phyloP scores from a whole-genome alignment of 208 protist genomes.

The Acanthamoeba polyphaga region DNA sequence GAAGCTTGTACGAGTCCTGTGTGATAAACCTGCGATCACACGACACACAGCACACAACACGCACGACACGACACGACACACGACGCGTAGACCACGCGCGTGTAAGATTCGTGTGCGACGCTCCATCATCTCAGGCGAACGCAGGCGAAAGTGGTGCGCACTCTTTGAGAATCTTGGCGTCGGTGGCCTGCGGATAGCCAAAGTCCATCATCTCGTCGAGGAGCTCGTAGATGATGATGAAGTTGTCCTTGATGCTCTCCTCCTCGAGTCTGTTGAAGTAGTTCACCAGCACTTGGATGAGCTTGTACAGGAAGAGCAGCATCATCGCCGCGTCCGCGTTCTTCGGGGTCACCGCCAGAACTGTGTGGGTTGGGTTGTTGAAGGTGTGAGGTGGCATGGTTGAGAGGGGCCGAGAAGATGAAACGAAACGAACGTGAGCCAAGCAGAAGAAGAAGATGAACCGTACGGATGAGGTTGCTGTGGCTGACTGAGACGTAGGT shows the following conservation, averaged over 20 bases:
- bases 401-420: too few relatives aligned
- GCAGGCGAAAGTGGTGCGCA: conserved; percentile 25
- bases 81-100: too few relatives aligned
- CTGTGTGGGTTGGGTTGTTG: neutral
- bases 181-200: conserved; percentile 94
- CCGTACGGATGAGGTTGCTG: conserved; percentile 76
- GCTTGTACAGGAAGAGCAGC: conserved; percentile 60
- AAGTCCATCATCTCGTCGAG: conserved; percentile 98
- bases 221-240: conserved; percentile 97
- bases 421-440: neutral
- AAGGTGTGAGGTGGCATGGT: too few relatives aligned
- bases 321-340: conserved; percentile 62
- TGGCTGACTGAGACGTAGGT: conserved; percentile 86
- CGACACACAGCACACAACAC: conserved; percentile 58
- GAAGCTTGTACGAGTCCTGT: conserved; percentile 91
- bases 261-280: conserved; percentile 93
- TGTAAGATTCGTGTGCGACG: too few relatives aligned
- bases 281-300: conserved; percentile 74
- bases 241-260: conserved; percentile 96
- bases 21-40: conserved; percentile 89
- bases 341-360: conserved; percentile 26
- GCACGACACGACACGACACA: neutral
- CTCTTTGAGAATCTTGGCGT: conserved; percentile 91
- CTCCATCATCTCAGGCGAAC: too few relatives aligned
- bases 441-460: neutral